Conservation (phyloP, 2,329 filamentous ascomycete genomes). For the Bipolaris gigantea region DNA sequence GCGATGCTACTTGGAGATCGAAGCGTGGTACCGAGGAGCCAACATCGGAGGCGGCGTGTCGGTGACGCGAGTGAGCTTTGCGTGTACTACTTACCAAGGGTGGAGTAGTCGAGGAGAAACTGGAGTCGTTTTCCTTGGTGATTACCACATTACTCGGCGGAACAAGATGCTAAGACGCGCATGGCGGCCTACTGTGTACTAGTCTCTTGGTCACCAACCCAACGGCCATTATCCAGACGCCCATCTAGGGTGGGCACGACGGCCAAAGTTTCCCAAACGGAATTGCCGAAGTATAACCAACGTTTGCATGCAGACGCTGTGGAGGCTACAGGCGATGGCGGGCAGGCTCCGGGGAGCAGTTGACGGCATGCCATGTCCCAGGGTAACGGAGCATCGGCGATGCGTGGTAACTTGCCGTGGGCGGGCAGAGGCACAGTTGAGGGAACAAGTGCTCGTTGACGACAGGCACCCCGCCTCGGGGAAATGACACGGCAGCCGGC, state of each 20-base stretch:
- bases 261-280: conserved; percentile 5
- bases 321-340: not conserved
- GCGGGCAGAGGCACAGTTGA: conserved; percentile 10
- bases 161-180: conserved; percentile 4
- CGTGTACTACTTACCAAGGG: conserved; percentile 10
- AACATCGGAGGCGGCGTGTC: conserved; percentile 7
- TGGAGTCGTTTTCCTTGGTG: conserved; percentile 1
- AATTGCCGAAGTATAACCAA: conserved; percentile 28
- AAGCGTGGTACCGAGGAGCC: conserved; percentile 3
- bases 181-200: not conserved
- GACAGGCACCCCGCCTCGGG: conserved; percentile 27
- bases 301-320: conserved; percentile 3
- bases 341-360: conserved; percentile 1
- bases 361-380: not conserved
- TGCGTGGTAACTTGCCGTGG: too few relatives aligned
- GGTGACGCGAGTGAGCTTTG: conserved; percentile 15
- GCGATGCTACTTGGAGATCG: conserved; percentile 2
- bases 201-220: conserved; percentile 1
- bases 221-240: conserved; percentile 10
- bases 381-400: not conserved
- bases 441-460: conserved; percentile 24
- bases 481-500: conserved; percentile 7
- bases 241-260: not conserved
- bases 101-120: conserved; percentile 8
- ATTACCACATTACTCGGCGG: conserved; percentile 11